Base-by-base conservation (phyloP, 257 asterid species). In the Agastache rugosa region DNA sequence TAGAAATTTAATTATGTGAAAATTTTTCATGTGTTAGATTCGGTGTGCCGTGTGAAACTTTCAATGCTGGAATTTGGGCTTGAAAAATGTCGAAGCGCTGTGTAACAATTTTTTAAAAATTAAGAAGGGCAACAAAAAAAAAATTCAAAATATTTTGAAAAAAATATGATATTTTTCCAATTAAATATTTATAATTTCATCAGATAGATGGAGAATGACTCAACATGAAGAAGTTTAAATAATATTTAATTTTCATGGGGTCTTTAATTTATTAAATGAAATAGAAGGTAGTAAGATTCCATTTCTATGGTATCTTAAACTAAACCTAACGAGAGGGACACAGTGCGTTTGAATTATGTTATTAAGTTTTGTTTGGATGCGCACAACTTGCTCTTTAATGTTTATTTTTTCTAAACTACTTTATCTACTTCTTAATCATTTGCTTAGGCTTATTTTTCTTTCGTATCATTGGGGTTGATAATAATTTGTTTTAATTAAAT, bases 271-370 rank as follows among this genome's bases (percentile, higher is more conserved):
- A 47, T 14, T 47, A 54, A 20, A 20, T 54, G 12, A 20, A 54
- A 54, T 53, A 48, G 10, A 53, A 35, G 50, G 50, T 63, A 19
- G 50, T 11, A 63, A 63, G 69, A 63, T 42, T 82, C 86, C 60
- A 27, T 75, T 79, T 66, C 23, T 37, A 58, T 63, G 85, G 84
- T 80, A 75, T 80, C 83, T 71, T 79, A 77, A 77, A 79, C 66
- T 75, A 72, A 76, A 77, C 84, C 75, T 65, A 35, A 84, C 75
- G 45, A 72, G 80, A 83, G 82, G 85, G 68, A 75, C 29, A 37
- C 44, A 35, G 48, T 22, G 79, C 23, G 23, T 56, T 72, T 19
- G 29, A 14, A 75, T 7, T 72, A 4, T 64, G 23, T 31, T 37
- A 37, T 17, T 67, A 42, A n/a, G 27, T 63, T 81, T 85, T 78